These are phyloP conservation scores for Cornus kousa DNA, from an alignment of 148 eudicot species.

Conservation along the genomic window DNA sequence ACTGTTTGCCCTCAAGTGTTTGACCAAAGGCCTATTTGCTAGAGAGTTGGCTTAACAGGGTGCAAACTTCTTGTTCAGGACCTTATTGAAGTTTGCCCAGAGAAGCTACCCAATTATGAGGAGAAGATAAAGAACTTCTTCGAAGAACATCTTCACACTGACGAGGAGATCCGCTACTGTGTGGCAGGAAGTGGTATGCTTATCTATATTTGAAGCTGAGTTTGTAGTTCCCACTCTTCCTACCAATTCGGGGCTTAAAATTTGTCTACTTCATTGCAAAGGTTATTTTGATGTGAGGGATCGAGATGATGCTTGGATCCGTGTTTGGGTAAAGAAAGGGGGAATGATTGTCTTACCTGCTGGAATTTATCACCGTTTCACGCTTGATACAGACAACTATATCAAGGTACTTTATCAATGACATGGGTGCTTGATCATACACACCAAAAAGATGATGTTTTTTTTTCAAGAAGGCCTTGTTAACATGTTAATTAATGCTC, in stretches of 20 bases:
- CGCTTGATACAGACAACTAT: constrained; percentile 86
- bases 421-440: background rate
- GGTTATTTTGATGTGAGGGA: constrained; percentile 99
- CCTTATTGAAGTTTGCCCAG: constrained; percentile 81
- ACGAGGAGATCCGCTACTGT: constrained; percentile 97
- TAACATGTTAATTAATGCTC: too few relatives aligned
- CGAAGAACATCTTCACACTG: constrained; percentile 95
- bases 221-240: background rate
- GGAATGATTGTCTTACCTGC: constrained; percentile 97
- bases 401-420: constrained; percentile 56
- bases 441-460: background rate
- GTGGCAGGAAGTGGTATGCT: constrained; percentile 87
- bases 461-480: background rate
- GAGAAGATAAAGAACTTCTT: constrained; percentile 81
- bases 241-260: background rate
- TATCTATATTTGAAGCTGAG: background rate
- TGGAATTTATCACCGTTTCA: constrained; percentile 96
- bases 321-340: constrained; percentile 93
- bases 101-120: constrained; percentile 86
- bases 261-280: constrained; percentile 20
- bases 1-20: background rate
- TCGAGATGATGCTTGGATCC: constrained; percentile 81
- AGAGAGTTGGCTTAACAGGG: background rate
- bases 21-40: background rate
- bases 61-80: constrained; percentile 39